phyloP scores from a whole-genome alignment of 805 yeast genomes.

The Zygosaccharomyces pseudorouxii region DNA sequence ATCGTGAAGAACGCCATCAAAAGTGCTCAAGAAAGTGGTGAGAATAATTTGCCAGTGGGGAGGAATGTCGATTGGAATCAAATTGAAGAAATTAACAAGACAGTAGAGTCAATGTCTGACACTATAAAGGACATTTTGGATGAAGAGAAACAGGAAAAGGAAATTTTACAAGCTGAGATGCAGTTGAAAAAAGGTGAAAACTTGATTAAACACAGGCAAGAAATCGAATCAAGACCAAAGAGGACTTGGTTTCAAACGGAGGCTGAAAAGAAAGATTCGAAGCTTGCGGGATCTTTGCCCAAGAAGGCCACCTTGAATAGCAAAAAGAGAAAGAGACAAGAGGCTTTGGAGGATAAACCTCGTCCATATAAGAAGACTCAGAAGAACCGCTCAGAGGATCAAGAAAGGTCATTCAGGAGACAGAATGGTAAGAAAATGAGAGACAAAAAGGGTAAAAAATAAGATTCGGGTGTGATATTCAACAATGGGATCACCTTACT shows the following conservation, averaged over 20 bases:
- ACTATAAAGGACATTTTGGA: constrained; percentile 70
- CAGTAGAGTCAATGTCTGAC: constrained; percentile 55
- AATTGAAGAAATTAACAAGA: constrained; percentile 61
- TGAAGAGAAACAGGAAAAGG: constrained; percentile 88
- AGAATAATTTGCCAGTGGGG: constrained; percentile 62
- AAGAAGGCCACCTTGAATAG: constrained; percentile 51
- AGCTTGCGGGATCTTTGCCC: constrained; percentile 37
- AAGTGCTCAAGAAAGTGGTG: constrained; percentile 47
- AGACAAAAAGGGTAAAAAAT: constrained; percentile 23
- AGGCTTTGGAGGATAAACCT: constrained; percentile 51
- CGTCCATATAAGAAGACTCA: constrained; percentile 79
- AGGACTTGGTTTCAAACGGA: constrained; percentile 91
- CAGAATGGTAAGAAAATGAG: constrained; percentile 27
- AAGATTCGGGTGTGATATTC: background rate
- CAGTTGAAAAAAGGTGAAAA: constrained; percentile 83
- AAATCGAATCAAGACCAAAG: constrained; percentile 84
- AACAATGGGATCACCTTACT: background rate
- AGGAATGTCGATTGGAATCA: constrained; percentile 88
- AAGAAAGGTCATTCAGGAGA: constrained; percentile 39
- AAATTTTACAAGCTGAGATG: constrained; percentile 83
- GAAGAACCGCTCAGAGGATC: constrained; percentile 56
- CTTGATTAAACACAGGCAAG: constrained; percentile 69
- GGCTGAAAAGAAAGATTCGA: constrained; percentile 40
- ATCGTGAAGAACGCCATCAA: constrained; percentile 90
- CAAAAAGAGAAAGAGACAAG: constrained; percentile 67